These are phyloP conservation scores for Corylus heterophylla DNA, from an alignment of 306 rosid genomes.

Conservation along the genomic window DNA sequence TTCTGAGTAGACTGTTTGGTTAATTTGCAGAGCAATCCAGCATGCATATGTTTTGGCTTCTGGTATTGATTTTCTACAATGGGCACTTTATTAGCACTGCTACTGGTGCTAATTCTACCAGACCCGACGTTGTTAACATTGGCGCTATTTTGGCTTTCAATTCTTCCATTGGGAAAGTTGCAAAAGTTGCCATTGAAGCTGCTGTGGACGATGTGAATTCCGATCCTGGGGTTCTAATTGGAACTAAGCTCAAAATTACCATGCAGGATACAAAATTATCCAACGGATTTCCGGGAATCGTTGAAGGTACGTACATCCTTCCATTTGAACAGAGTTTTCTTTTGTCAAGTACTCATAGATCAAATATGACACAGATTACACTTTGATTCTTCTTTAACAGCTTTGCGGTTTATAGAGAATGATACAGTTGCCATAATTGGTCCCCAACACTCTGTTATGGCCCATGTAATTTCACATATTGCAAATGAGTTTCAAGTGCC, in stretches of 20 bases:
- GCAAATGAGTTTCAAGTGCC: conserved; percentile 89
- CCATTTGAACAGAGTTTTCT: neutral
- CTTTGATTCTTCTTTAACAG: conserved; percentile 37
- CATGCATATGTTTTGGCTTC: conserved; percentile 37
- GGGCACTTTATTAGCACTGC: conserved; percentile 19
- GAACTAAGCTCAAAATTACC: conserved; percentile 21
- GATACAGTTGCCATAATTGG: conserved; percentile 88
- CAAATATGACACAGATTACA: neutral
- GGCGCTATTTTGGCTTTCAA: conserved; percentile 53
- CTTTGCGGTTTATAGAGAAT: conserved; percentile 66
- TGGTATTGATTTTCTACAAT: conserved; percentile 26
- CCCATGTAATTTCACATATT: conserved; percentile 86
- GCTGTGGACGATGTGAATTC: conserved; percentile 60
- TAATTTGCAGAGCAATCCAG: neutral
- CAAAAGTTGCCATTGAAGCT: conserved; percentile 49
- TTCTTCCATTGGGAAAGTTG: conserved; percentile 50
- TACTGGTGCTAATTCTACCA: neutral
- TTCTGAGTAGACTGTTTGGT: neutral
- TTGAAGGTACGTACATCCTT: conserved; percentile 36
- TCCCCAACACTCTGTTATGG: conserved; percentile 76
- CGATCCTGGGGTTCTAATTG: conserved; percentile 31
- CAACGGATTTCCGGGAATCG: conserved; percentile 53
- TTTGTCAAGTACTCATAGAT: neutral
- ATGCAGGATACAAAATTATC: conserved; percentile 43
- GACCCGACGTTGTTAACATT: conserved; percentile 39